phyloP scores from a whole-genome alignment of 352 stramenopile species.

The Pythium oligandrum region DNA sequence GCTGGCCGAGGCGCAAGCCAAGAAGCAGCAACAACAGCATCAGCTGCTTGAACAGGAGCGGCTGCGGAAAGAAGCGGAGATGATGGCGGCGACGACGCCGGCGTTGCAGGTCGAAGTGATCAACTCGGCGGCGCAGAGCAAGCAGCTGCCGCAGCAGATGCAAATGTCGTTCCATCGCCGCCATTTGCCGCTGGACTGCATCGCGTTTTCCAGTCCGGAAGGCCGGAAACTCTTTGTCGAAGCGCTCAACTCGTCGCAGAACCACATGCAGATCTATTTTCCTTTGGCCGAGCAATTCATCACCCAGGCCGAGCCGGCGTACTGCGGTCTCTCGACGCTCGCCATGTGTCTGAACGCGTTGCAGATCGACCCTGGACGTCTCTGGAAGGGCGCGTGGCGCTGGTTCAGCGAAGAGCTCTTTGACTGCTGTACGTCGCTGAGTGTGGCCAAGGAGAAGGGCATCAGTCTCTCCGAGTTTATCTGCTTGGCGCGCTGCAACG shows the following conservation, averaged over 20 bases:
- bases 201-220: conserved; percentile 78
- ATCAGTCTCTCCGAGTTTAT: conserved; percentile 73
- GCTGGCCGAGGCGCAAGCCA: conserved; percentile 13
- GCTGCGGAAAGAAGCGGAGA: neutral
- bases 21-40: conserved; percentile 8
- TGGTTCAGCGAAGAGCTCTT: conserved; percentile 85
- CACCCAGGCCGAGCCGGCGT: conserved; percentile 90
- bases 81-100: neutral
- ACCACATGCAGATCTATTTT: conserved; percentile 93
- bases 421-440: conserved; percentile 74
- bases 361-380: conserved; percentile 63
- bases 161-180: conserved; percentile 80
- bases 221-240: conserved; percentile 85
- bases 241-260: conserved; percentile 32
- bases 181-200: conserved; percentile 69
- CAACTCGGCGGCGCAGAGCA: conserved; percentile 6
- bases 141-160: conserved; percentile 3
- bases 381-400: conserved; percentile 77
- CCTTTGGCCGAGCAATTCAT: conserved; percentile 86
- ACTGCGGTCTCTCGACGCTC: conserved; percentile 83
- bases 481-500: conserved; percentile 60
- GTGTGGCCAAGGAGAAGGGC: conserved; percentile 62
- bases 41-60: neutral
- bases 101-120: conserved; percentile 8
- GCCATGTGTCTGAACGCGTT: conserved; percentile 81